phyloP scores from a whole-genome alignment of 1,284 basidiomycete genomes.

The Rhodotorula sp. region DNA sequence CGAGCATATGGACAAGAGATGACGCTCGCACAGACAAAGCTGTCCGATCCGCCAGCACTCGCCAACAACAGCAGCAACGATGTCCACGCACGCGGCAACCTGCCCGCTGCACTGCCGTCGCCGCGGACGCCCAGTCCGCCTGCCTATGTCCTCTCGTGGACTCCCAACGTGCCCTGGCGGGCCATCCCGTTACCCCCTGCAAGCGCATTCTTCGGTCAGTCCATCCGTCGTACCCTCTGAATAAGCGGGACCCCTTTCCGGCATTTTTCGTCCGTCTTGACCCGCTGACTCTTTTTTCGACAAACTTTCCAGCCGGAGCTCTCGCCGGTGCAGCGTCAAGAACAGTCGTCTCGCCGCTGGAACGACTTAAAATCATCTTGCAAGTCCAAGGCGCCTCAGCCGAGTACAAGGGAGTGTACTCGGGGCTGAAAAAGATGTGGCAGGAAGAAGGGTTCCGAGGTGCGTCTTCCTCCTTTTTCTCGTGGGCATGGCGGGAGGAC shows the following conservation, averaged over 20 bases:
- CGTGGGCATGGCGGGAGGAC: too few relatives aligned
- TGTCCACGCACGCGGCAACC: neutral
- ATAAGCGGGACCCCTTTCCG: neutral
- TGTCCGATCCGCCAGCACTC: neutral
- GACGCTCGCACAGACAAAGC: neutral
- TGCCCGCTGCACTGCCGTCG: neutral
- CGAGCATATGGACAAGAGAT: neutral
- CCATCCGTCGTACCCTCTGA: neutral
- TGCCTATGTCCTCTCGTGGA: conserved; percentile 15
- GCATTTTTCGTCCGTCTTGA: neutral
- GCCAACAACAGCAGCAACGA: neutral
- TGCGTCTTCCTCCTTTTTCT: conserved; percentile 11
- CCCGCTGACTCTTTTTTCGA: neutral
- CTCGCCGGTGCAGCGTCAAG: conserved; percentile 43
- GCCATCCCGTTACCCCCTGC: conserved; percentile 26
- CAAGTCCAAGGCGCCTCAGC: conserved; percentile 44
- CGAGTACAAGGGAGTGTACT: conserved; percentile 43
- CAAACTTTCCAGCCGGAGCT: conserved; percentile 35
- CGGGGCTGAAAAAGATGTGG: conserved; percentile 44
- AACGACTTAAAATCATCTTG: conserved; percentile 43
- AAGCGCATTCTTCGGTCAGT: conserved; percentile 35
- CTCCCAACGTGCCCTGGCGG: conserved; percentile 7
- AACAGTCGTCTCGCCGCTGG: conserved; percentile 43
- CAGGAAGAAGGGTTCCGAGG: conserved; percentile 43
- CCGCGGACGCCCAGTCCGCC: neutral